Evolutionary conservation across 208 protist species (phyloP), one percentile per base, ranked within the genome.

Genomic region (Leishmania amazonensis): DNA sequence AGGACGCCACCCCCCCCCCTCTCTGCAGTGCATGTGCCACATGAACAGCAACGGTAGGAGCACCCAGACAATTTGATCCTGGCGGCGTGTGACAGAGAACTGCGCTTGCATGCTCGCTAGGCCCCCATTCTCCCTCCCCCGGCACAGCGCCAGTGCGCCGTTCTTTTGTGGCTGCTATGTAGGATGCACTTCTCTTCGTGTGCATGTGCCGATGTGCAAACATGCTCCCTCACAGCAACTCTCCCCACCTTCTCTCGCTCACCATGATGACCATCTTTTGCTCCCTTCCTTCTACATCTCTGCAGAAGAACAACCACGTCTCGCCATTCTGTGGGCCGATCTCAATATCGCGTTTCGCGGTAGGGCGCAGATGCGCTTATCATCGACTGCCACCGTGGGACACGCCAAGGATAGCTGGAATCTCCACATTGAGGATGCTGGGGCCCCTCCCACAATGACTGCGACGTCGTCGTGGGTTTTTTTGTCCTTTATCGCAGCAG

Each of bases 361-460:
- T 15, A 31, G 67, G 24, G 24, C 28, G 13, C 11, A 24, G 17
- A 53, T 74, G 70, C 53, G 3, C 45, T 74, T 3, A 54, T 51
- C 28, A 15, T 2, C 40, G 42, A 28, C 24, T 15, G 13, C 17
- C 9, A 35, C 8, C 2, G 42, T 38, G 45, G 9, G 9, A 1
- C 72, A 11, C n/a, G n/a, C 51, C 13, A 47, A 31, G 38, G 49
- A 8, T 2, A 19, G 72, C 72, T 60, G 72, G 85, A 76, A 82
- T 24, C 31, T 88, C 11, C 77, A 81, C 62, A 85, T 90, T 21
- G 45, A 53, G 19, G 88, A 95, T 71, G 83, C 88, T n/a, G 89
- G 84, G 0, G 76, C 78, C 1, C 87, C 86, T 57, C 81, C 83
- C 2, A 82, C 83, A 6, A 11, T 86, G 6, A 17, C n/a, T 21